A percentile compares a stretch with the other conserved stretches of the same genome.
Evolutionary conservation across 352 stramenopile genomes (phyloP).

Genomic region (Globisporangium perplexum): DNA sequence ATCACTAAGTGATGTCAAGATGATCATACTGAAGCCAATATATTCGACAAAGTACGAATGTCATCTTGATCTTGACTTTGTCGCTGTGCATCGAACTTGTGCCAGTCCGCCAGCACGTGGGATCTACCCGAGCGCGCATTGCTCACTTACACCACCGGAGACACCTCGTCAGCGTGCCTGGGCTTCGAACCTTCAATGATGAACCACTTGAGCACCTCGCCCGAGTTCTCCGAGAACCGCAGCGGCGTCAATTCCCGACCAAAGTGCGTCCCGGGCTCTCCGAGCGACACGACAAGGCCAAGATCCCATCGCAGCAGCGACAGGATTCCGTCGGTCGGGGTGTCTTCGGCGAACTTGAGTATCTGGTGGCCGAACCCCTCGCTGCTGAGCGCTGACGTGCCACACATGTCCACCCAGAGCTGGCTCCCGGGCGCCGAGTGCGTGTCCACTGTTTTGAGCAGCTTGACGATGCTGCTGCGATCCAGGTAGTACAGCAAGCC

Average conservation of each 20-base stretch:
- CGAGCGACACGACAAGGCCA: slow-evolving; percentile 5
- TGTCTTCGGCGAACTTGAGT: slow-evolving; percentile 17
- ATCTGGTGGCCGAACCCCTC: slow-evolving; percentile 4
- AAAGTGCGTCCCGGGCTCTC: slow-evolving; percentile 6
- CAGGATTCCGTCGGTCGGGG: slow-evolving; percentile 8
- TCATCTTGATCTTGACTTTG: no score
- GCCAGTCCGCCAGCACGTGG: no score
- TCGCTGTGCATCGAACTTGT: no score
- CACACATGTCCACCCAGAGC: slow-evolving; percentile 21
- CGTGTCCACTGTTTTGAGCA: slow-evolving; percentile 15
- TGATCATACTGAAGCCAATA: neutral
- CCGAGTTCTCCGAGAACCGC: neutral
- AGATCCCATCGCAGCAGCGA: slow-evolving; percentile 11
- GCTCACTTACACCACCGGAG: slow-evolving; percentile 1
- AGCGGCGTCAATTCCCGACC: slow-evolving; percentile 14
- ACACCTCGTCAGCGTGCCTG: neutral
- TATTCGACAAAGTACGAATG: neutral
- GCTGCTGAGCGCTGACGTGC: neutral
- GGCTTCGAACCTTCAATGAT: slow-evolving; percentile 14
- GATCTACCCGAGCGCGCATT: no score
- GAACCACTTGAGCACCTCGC: slow-evolving; percentile 9
- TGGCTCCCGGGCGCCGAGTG: slow-evolving; percentile 10
- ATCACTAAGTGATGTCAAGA: neutral
- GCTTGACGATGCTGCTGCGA: slow-evolving; percentile 13
- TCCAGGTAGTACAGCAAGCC: slow-evolving; percentile 18